A percentile compares a stretch with the other conserved stretches of the same genome.
Conservation (phyloP, 2,329 filamentous ascomycete species). For the Fusarium sarcochroum region DNA sequence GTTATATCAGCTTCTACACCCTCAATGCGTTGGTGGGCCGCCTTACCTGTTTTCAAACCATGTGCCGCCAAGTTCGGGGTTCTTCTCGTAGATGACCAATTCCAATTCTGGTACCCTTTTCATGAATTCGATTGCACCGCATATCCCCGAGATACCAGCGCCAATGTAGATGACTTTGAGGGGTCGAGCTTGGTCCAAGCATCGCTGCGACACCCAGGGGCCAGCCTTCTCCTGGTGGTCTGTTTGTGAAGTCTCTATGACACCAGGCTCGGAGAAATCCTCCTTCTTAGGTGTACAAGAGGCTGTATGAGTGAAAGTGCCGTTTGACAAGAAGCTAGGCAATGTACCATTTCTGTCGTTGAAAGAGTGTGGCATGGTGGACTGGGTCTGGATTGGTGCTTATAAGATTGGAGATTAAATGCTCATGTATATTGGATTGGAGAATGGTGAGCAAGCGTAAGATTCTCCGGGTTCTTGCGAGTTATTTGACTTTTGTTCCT, state of each 20-base stretch:
- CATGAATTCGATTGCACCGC: conserved; percentile 18
- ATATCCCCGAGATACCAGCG: conserved; percentile 7
- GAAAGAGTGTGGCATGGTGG: conserved; percentile 10
- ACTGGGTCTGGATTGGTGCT: no score
- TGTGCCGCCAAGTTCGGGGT: conserved; percentile 19
- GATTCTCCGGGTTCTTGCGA: no score
- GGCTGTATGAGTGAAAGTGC: accelerated
- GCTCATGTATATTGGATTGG: no score
- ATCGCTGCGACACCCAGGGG: conserved; percentile 1
- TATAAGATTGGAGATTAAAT: no score
- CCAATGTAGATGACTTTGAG: conserved; percentile 26
- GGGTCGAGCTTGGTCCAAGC: conserved; percentile 5
- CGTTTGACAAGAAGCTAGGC: conserved; percentile 9
- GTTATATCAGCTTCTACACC: accelerated
- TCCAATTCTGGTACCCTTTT: conserved; percentile 15
- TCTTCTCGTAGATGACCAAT: conserved; percentile 22
- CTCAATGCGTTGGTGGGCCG: no score
- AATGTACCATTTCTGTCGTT: not conserved
- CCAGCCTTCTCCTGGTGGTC: not conserved
- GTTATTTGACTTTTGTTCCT: no score
- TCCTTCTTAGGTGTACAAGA: not conserved
- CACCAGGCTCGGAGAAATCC: not conserved
- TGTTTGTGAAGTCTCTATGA: not conserved
- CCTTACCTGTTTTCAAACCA: conserved; percentile 22
- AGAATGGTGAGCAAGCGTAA: no score